Percentiles rank a stretch among this genome's conserved stretches.
These are phyloP conservation scores for Apiotrichum gamsii DNA, from an alignment of 1,284 basidiomycete species.

Conservation along the genomic window DNA sequence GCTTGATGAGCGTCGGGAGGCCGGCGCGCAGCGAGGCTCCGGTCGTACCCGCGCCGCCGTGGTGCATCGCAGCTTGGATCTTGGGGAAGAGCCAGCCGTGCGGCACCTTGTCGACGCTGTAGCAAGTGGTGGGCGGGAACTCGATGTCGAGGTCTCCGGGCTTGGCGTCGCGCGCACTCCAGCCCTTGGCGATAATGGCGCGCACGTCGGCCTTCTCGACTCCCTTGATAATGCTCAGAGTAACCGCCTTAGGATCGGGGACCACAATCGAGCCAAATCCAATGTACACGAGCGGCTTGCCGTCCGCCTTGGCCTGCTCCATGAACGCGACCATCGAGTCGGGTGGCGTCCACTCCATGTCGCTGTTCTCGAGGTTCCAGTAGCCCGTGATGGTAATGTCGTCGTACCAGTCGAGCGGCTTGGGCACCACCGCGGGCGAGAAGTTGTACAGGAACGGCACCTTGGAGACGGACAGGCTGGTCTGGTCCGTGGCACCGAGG, in stretches of 20 bases:
- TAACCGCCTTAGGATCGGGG: constrained; percentile 60
- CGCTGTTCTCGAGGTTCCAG: constrained; percentile 63
- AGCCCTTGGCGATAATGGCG: constrained; percentile 70
- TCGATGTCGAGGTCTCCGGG: constrained; percentile 48
- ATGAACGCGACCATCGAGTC: constrained; percentile 55
- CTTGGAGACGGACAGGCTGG: constrained; percentile 55
- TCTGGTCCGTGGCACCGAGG: constrained; percentile 66
- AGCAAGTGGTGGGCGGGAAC: constrained; percentile 42
- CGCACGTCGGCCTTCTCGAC: constrained; percentile 60
- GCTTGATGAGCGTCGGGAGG: constrained; percentile 67
- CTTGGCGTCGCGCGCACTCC: constrained; percentile 56
- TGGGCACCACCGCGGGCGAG: constrained; percentile 57
- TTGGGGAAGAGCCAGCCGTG: constrained; percentile 76
- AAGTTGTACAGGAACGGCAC: constrained; percentile 98
- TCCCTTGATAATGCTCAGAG: constrained; percentile 59
- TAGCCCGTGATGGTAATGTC: constrained; percentile 52
- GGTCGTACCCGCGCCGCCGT: constrained; percentile 68
- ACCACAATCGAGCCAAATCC: constrained; percentile 66
- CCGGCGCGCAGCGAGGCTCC: constrained; percentile 63
- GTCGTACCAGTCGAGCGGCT: constrained; percentile 68
- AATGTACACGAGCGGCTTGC: constrained; percentile 66
- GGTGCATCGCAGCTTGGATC: constrained; percentile 55
- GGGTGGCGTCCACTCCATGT: constrained; percentile 57
- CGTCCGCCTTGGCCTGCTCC: constrained; percentile 54
- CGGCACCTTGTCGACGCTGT: constrained; percentile 59